These are phyloP conservation scores for Alisma plantagoaquatica DNA, from an alignment of 106 monocot species.

Conservation along the genomic window DNA sequence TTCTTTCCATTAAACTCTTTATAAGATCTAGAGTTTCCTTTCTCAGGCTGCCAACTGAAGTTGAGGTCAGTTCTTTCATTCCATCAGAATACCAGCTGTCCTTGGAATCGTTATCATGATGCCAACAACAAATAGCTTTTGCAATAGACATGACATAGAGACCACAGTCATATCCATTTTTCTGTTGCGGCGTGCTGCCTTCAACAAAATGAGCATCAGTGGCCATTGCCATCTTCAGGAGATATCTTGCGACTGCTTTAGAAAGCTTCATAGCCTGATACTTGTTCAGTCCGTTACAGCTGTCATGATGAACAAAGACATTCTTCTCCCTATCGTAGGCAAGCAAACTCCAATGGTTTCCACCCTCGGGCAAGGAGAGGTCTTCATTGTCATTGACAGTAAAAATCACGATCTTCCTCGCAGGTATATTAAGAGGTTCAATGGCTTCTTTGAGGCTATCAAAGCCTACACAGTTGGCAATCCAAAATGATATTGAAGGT, in stretches of 20 bases:
- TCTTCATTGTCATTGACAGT: constrained; percentile 35
- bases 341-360: constrained; percentile 79
- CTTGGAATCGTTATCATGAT: background rate
- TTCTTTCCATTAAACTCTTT: constrained; percentile 17
- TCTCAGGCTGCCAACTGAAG: constrained; percentile 20
- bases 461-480: constrained; percentile 27
- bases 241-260: constrained; percentile 20
- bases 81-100: constrained; percentile 21
- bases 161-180: constrained; percentile 79
- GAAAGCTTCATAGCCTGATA: constrained; percentile 25
- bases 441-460: constrained; percentile 16
- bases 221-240: constrained; percentile 4
- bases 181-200: constrained; percentile 50
- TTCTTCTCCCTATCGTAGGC: constrained; percentile 21
- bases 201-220: constrained; percentile 12
- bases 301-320: constrained; percentile 73
- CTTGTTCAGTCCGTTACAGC: constrained; percentile 25
- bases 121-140: constrained; percentile 40
- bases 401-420: constrained; percentile 27
- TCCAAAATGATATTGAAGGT: constrained; percentile 45
- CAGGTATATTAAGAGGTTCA: constrained; percentile 31
- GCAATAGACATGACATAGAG: constrained; percentile 55
- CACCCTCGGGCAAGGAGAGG: constrained; percentile 29
- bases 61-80: constrained; percentile 18
- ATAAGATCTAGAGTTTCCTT: constrained; percentile 22